Base-by-base conservation (phyloP, 306 rosid species). In the Cucurbita ficifolia region DNA sequence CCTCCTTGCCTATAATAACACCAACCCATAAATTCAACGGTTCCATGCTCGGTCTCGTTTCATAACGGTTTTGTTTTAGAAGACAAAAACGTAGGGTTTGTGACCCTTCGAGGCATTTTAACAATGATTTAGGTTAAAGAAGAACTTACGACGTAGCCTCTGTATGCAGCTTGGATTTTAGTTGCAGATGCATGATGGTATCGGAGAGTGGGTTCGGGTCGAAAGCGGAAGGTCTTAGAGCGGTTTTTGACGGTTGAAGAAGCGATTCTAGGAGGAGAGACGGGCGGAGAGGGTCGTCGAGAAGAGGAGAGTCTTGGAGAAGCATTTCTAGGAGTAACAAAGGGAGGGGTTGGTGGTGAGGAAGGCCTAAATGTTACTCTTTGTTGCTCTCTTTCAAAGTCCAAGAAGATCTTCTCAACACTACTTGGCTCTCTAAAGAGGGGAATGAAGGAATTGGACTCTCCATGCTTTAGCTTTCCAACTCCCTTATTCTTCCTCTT, bases 371-470 rank as follows among this genome's bases (percentile, higher is more conserved):
- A 45, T 36, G 76, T 29, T 58, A 76, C n/a, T 55, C 81, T 70
- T 70, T 95, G 96, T 65, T 95, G 99, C 85, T 91, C 99, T 75
- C 92, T 91, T 73, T 95, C 99, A 35, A 86, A 95, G 73, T 95
- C 99, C 48, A 94, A 87, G 61, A 95, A 95, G 75, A 91, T 95
- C 78, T 95, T 95, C 85, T 95, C 99, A 52, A 95, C 83, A 79
- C 99, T 95, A 79, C 99, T 95, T 12, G 99, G 97, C 85, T 88
- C 92, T 79, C 96, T 89, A 72, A 91, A 91, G 74, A 88, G 84
- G 17, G 97, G 99, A 79, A 91, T 95, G 82, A 95, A 85, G 14
- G 96, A 89, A 74, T 84, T 91, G 70, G 87, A 78, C 80, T 95
- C 97, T 81, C 87, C 99, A 89, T 84, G 86, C 82, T 68, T 88